Conservation (phyloP, 202 grass and related monocot species). For the Musa balbisiana region DNA sequence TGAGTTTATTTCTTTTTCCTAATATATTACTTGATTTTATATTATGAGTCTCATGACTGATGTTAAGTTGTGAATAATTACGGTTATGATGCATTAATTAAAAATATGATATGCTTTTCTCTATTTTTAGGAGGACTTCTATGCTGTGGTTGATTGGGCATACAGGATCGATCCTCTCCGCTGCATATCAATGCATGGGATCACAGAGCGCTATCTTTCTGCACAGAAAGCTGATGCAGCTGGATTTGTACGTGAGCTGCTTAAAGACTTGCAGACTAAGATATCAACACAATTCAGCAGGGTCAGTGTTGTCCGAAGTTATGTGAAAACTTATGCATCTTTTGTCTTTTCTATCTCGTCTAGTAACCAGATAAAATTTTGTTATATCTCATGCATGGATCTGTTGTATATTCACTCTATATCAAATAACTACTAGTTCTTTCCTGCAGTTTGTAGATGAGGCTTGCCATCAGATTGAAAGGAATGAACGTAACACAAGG, state of each 20-base stretch:
- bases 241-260: constrained; percentile 91
- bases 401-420: too few relatives aligned
- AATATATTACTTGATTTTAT: background rate
- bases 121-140: constrained; percentile 82
- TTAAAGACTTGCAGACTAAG: constrained; percentile 94
- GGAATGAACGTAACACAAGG: constrained; percentile 89
- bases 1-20: background rate
- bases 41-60: background rate
- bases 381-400: too few relatives aligned
- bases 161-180: constrained; percentile 98
- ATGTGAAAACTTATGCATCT: background rate
- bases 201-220: constrained; percentile 96
- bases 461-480: constrained; percentile 96
- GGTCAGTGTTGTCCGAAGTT: constrained; percentile 43
- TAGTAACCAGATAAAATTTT: too few relatives aligned
- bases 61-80: background rate
- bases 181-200: constrained; percentile 99
- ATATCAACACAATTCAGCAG: constrained; percentile 87
- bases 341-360: background rate
- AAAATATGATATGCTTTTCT: background rate
- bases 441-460: constrained; percentile 97
- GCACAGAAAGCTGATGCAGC: constrained; percentile 99
- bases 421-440: constrained; percentile 9
- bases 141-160: constrained; percentile 94
- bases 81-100: background rate